These are phyloP conservation scores for Platanthera zijinensis DNA, from an alignment of 106 monocot genomes.

Conservation along the genomic window DNA sequence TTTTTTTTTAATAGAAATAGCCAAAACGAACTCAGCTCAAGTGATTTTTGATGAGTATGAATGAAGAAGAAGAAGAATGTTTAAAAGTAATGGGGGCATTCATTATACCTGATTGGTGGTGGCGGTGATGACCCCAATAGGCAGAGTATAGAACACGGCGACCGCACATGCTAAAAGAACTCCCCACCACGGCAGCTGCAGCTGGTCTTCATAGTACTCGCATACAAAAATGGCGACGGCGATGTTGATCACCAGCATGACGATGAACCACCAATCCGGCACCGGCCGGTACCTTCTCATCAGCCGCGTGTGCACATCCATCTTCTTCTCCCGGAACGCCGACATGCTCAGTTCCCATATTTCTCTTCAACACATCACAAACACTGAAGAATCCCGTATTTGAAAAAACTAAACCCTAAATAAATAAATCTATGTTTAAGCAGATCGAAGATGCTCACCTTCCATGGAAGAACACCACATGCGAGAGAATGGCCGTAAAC, in stretches of 20 bases:
- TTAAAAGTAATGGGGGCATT: too few relatives aligned
- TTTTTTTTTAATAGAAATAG: too few relatives aligned
- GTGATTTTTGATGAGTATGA: too few relatives aligned
- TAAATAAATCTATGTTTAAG: neutral
- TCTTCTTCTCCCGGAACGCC: slow-evolving; percentile 61
- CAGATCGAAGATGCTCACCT: slow-evolving; percentile 26
- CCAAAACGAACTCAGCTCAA: too few relatives aligned
- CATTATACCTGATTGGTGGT: slow-evolving; percentile 18
- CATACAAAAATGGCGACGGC: slow-evolving; percentile 61
- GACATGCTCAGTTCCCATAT: slow-evolving; percentile 72
- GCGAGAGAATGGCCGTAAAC: slow-evolving; percentile 56
- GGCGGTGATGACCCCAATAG: slow-evolving; percentile 21
- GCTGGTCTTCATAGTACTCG: slow-evolving; percentile 76
- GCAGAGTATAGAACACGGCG: slow-evolving; percentile 23
- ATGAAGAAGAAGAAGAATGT: too few relatives aligned
- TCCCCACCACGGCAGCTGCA: slow-evolving; percentile 96
- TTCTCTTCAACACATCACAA: slow-evolving; percentile 27
- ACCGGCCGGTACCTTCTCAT: slow-evolving; percentile 84
- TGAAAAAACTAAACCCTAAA: neutral
- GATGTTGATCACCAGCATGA: slow-evolving; percentile 60
- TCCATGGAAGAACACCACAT: slow-evolving; percentile 82
- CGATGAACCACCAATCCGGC: slow-evolving; percentile 84
- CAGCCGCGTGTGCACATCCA: slow-evolving; percentile 83
- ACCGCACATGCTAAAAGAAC: slow-evolving; percentile 39
- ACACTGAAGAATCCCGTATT: neutral